A percentile compares a stretch with the other conserved stretches of the same genome.
Evolutionary conservation across 108 stramenopile genomes (phyloP).

Genomic region (Skeletonema costatum): DNA sequence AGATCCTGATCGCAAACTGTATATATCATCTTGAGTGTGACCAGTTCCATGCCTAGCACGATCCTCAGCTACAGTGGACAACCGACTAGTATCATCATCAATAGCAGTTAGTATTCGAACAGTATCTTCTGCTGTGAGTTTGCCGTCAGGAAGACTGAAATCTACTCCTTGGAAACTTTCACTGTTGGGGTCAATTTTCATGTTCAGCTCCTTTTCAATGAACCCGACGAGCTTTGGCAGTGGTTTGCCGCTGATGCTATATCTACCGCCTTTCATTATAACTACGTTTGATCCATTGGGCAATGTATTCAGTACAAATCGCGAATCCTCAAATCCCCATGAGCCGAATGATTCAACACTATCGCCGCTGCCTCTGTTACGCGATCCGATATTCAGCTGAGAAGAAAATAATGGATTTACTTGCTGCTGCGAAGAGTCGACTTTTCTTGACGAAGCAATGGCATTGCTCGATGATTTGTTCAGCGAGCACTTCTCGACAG

Average conservation of each 20-base stretch:
- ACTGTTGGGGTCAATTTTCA: constrained; percentile 56
- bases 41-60: constrained; percentile 85
- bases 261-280: constrained; percentile 74
- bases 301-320: constrained; percentile 60
- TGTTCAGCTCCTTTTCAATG: constrained; percentile 68
- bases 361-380: neutral
- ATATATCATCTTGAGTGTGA: constrained; percentile 86
- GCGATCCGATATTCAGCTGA: neutral
- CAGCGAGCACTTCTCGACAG: constrained; percentile 26
- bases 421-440: neutral
- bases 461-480: neutral
- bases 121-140: constrained; percentile 14
- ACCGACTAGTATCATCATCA: constrained; percentile 16
- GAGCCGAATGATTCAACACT: constrained; percentile 75
- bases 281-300: constrained; percentile 58
- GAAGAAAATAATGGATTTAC: constrained; percentile 12
- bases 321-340: constrained; percentile 86
- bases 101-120: constrained; percentile 17
- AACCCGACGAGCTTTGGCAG: constrained; percentile 73
- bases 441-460: neutral
- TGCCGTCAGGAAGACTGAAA: constrained; percentile 10
- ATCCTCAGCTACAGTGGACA: constrained; percentile 50
- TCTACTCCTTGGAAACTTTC: constrained; percentile 27
- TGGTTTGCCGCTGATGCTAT: constrained; percentile 59
- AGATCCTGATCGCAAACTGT: constrained; percentile 60